Evolutionary conservation across 1,139 yeast species (phyloP).

Genomic region (Blastobotrys serpentis): DNA sequence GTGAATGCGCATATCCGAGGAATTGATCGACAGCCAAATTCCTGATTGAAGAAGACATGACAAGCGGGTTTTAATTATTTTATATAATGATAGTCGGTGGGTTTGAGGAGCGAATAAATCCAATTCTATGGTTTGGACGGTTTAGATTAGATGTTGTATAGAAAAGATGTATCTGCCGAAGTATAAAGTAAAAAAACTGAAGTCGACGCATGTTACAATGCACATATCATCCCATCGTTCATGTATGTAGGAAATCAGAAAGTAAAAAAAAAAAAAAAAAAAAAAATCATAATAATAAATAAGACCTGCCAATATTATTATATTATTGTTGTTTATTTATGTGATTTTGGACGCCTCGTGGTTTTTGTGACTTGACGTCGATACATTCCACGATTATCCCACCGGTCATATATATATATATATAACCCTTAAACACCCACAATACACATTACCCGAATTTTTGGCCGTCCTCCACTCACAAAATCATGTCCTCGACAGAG

Average conservation of each 20-base stretch:
- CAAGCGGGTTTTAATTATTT: too few relatives aligned
- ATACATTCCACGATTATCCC: conserved; percentile 4
- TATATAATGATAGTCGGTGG: too few relatives aligned
- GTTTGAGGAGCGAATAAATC: too few relatives aligned
- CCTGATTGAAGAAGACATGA: background rate
- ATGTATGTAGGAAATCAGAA: background rate
- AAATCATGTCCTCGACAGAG: background rate
- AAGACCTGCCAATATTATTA: background rate
- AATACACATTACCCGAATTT: background rate
- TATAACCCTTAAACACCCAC: background rate
- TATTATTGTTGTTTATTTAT: background rate
- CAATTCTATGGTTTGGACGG: too few relatives aligned
- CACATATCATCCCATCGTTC: conserved; percentile 2
- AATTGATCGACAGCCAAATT: conserved; percentile 1
- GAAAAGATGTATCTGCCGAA: background rate
- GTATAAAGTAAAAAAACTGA: too few relatives aligned
- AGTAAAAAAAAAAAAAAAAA: too few relatives aligned
- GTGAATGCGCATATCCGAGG: background rate
- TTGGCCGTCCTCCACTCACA: background rate
- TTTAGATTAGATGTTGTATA: too few relatives aligned
- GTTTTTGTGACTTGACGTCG: background rate
- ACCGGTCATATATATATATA: background rate
- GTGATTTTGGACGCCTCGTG: conserved; percentile 2
- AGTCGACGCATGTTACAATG: too few relatives aligned
- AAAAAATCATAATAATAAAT: background rate